A percentile compares a stretch with the other conserved stretches of the same genome.
These are phyloP conservation scores for Cladophialophora carrionii DNA, from an alignment of 2,329 filamentous ascomycete genomes.

Conservation along the genomic window DNA sequence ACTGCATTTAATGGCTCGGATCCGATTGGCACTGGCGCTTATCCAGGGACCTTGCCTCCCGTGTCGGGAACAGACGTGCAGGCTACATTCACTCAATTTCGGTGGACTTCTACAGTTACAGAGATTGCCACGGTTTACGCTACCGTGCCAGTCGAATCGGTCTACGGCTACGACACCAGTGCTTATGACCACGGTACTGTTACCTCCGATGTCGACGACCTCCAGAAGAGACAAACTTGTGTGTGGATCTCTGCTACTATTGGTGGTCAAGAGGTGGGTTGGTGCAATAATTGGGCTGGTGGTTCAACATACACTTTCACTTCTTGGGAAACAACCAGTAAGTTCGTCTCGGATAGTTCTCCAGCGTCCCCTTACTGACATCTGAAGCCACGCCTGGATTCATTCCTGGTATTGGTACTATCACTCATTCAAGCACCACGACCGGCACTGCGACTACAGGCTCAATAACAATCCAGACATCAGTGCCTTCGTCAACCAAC, in stretches of 20 bases:
- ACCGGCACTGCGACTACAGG: background rate
- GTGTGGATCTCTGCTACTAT: constrained; percentile 36
- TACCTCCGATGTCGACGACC: background rate
- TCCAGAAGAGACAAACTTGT: constrained; percentile 38
- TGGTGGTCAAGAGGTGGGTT: constrained; percentile 32
- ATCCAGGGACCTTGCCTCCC: background rate
- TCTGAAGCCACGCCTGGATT: constrained; percentile 17
- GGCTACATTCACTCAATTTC: background rate
- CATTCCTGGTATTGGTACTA: constrained; percentile 26
- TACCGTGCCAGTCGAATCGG: constrained; percentile 11
- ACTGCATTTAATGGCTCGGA: background rate
- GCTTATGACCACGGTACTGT: constrained; percentile 15
- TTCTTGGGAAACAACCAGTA: constrained; percentile 36
- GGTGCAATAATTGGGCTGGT: constrained; percentile 39
- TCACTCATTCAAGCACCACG: constrained; percentile 12
- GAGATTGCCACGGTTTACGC: constrained; percentile 18
- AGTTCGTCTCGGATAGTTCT: constrained; percentile 5
- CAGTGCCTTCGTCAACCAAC: constrained; percentile 13
- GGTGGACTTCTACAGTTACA: constrained; percentile 7
- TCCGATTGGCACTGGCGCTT: background rate
- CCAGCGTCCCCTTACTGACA: constrained; percentile 3
- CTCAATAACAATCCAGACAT: constrained; percentile 17
- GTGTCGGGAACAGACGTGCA: constrained; percentile 1
- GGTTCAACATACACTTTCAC: constrained; percentile 29
- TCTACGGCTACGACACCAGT: constrained; percentile 9